Percentiles rank a stretch among this genome's conserved stretches.
Conservation (phyloP, 2,329 filamentous ascomycete genomes). For the Clarireedia monteithiana region DNA sequence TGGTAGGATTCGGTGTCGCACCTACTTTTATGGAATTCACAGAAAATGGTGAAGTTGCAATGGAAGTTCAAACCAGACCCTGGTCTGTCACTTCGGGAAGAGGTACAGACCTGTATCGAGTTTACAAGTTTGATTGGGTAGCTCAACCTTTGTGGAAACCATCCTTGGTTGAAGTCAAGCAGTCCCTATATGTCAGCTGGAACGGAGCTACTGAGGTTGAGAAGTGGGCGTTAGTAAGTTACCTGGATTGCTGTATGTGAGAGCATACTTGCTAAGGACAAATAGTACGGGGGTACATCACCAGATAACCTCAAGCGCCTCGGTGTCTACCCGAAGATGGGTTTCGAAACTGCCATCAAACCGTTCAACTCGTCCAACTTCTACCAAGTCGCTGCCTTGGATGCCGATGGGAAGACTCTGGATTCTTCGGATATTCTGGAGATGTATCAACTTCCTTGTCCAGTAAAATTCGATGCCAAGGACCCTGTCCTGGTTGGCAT, state of each 20-base stretch:
- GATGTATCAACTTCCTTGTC: background rate
- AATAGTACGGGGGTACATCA: background rate
- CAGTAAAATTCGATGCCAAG: background rate
- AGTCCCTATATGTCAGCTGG: slow-evolving; percentile 27
- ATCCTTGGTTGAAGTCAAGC: slow-evolving; percentile 15
- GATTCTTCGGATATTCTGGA: slow-evolving; percentile 1
- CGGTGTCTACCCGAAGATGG: background rate
- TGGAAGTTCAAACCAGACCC: slow-evolving; percentile 35
- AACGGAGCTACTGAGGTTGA: slow-evolving; percentile 30
- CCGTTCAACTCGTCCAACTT: background rate
- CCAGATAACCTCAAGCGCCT: background rate
- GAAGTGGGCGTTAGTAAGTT: slow-evolving; percentile 14
- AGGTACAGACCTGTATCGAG: slow-evolving; percentile 21
- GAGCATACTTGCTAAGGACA: background rate
- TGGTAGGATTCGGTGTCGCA: slow-evolving; percentile 43
- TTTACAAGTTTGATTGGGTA: slow-evolving; percentile 24
- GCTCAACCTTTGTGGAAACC: slow-evolving; percentile 24
- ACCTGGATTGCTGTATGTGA: background rate
- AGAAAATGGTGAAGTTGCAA: slow-evolving; percentile 32
- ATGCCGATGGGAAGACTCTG: background rate
- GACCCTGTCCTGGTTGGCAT: background rate
- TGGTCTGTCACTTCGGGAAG: slow-evolving; percentile 21
- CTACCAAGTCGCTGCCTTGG: background rate
- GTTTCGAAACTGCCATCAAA: background rate
- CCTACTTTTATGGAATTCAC: slow-evolving; percentile 42